Evolutionary conservation across 2,329 filamentous ascomycete genomes (phyloP), one percentile per base, ranked within the genome.

Genomic region (Fusarium oligoseptatum): DNA sequence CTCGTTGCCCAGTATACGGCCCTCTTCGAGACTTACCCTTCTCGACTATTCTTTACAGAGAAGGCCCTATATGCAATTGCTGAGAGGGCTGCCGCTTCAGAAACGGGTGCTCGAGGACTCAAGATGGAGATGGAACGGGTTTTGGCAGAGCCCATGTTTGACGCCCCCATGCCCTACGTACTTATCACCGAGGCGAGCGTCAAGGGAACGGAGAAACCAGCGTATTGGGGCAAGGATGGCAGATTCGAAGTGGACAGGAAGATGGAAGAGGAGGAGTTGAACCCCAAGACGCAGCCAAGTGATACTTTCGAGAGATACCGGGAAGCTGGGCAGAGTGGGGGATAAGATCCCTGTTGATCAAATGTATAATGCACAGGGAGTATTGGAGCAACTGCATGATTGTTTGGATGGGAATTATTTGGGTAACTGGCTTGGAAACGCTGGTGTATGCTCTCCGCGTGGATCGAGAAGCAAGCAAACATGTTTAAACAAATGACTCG

Each of bases 1-100:
- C 88, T 99, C 1, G 88, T 98, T 4, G 91, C 92, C 56, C 97
- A 99, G 83, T 98, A 98, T 82, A 93, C 92, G 20, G 92, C 95
- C 3, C 90, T 98, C 1, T 98, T 98, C 80, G 90, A 93, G 66
- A 92, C 90, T 1, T 92, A 91, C 71, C 93, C 97, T 0, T 95
- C 93, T 64, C 92, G 94, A 57, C 86, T 99, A 3, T 91, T 90
- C 74, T 97, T 98, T 84, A 98, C 96, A 0, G 92, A 91, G 4
- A 91, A 91, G 8, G 93, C 96, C 0, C 85, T 98, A n/a, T 88
- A 92, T 72, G 93, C 94, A 60, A 91, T 99, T 67, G 96, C 97
- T 4, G 89, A 92, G 71, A 84, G 88, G 45, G 93, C 92, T 32
- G 84, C 86, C 43, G 83, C 84, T 71, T 85, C 88, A 22, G 87